Evolutionary conservation across 345 rosid species (phyloP).

Genomic region (Fremontodendron californicum): DNA sequence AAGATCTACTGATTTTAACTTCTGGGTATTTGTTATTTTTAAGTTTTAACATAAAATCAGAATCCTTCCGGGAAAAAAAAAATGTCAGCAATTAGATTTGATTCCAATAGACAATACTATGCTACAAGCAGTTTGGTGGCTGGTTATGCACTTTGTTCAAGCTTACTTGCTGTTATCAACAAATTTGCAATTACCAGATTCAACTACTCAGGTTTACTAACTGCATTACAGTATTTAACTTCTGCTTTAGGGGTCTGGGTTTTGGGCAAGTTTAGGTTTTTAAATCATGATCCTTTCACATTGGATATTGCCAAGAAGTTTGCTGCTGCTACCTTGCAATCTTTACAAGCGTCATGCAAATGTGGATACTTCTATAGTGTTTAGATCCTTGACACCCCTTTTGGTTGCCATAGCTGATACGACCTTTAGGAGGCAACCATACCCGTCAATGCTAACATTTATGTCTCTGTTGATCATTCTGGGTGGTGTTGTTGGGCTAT

Average conservation of each 20-base stretch:
- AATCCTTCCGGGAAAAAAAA: background rate
- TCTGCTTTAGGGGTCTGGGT: constrained; percentile 80
- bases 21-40: background rate
- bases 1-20: background rate
- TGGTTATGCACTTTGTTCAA: constrained; percentile 90
- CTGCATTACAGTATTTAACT: constrained; percentile 84
- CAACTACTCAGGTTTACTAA: constrained; percentile 80
- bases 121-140: constrained; percentile 75
- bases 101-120: constrained; percentile 41
- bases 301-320: constrained; percentile 78
- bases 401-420: constrained; percentile 89
- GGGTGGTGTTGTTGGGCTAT: no score
- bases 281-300: constrained; percentile 75
- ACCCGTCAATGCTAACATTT: constrained; percentile 71
- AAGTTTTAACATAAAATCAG: background rate
- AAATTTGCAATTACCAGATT: constrained; percentile 83
- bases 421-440: constrained; percentile 68
- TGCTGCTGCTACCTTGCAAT: constrained; percentile 90
- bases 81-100: constrained; percentile 42
- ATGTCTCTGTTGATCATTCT: constrained; percentile 37
- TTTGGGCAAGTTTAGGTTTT: constrained; percentile 67
- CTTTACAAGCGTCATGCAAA: constrained; percentile 91
- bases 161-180: constrained; percentile 95
- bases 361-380: constrained; percentile 89
- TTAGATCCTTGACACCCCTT: constrained; percentile 87